These are phyloP conservation scores for Suhomyces atakaporum DNA, from an alignment of 1,139 yeast species.

Conservation along the genomic window DNA sequence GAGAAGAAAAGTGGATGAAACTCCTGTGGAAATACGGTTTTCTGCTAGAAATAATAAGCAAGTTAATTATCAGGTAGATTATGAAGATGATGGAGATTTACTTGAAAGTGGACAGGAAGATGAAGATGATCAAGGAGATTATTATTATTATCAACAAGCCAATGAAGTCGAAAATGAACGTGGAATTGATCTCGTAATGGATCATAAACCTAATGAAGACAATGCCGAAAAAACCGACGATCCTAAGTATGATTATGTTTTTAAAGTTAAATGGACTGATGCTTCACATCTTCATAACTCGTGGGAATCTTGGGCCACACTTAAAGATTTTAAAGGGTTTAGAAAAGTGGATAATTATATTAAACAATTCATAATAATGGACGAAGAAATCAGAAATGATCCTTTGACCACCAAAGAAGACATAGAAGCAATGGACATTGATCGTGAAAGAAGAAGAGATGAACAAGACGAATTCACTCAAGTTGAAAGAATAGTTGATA, in stretches of 20 bases:
- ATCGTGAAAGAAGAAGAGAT: slow-evolving; percentile 79
- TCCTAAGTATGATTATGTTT: slow-evolving; percentile 62
- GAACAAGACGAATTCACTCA: slow-evolving; percentile 80
- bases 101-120: slow-evolving; percentile 57
- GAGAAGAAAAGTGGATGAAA: slow-evolving; percentile 12
- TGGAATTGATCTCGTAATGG: slow-evolving; percentile 55
- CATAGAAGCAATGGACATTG: slow-evolving; percentile 89
- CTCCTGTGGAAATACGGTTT: slow-evolving; percentile 60
- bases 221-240: slow-evolving; percentile 46
- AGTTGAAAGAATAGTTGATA: slow-evolving; percentile 88
- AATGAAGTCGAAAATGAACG: slow-evolving; percentile 39
- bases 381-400: slow-evolving; percentile 74
- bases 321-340: slow-evolving; percentile 66
- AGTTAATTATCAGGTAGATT: slow-evolving; percentile 77
- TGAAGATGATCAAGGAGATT: slow-evolving; percentile 34
- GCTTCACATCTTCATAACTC: slow-evolving; percentile 92
- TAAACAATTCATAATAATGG: slow-evolving; percentile 71
- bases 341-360: slow-evolving; percentile 90
- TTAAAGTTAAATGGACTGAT: slow-evolving; percentile 83
- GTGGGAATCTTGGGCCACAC: slow-evolving; percentile 75
- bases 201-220: slow-evolving; percentile 47
- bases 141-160: slow-evolving; percentile 42
- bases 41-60: slow-evolving; percentile 69
- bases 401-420: slow-evolving; percentile 86
- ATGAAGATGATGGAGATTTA: slow-evolving; percentile 65